Base-by-base conservation (phyloP, 768 basidiomycete genomes). In the Artomyces pyxidatus region DNA sequence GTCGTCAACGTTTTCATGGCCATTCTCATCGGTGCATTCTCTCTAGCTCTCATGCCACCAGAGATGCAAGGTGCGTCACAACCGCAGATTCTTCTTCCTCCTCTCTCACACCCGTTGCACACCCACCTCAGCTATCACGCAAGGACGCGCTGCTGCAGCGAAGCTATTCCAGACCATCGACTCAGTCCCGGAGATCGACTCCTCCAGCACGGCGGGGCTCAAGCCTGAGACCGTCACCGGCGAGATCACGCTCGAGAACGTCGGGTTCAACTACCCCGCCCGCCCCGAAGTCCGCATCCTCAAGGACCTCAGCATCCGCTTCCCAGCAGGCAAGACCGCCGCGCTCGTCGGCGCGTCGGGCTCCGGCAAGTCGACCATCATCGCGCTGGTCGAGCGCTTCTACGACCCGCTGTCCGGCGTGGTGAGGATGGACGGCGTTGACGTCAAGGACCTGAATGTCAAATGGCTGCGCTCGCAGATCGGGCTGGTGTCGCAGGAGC, bases 81-180 rank as follows among this genome's bases (percentile, higher is more conserved):
- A n/a, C n/a, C n/a, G n/a, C n/a, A n/a, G n/a, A 10, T 11, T 6
- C 48, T 1, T 46, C 3, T 11, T n/a, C 12, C 21, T 8, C 28
- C n/a, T n/a, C n/a, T n/a, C n/a, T n/a, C n/a, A n/a, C 16, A 12
- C 22, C 17, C 28, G 23, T 21, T 23, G 58, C 61, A 53, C 30
- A 4, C 45, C 29, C 16, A 16, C 42, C n/a, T n/a, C 61, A 81
- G 89, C 89, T 11, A 68, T 97, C 54, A 77, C 78, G 11, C 78
- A 83, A 53, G 93, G 78, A 27, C 80, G 81, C 52, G 88, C 80
- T 14, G 93, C 93, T 21, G 92, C 90, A n/a, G 86, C 86, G n/a
- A 96, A 95, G 63, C 71, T 98, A 4, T 95, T 75, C 61, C 71
- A 76, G 17, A 94, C 93, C 4, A 96, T 98, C 54, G 88, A 94